Percentiles rank a stretch among this genome's conserved stretches.
Conservation (phyloP, 140 eudicot genomes). For the Stevia rebaudiana region DNA sequence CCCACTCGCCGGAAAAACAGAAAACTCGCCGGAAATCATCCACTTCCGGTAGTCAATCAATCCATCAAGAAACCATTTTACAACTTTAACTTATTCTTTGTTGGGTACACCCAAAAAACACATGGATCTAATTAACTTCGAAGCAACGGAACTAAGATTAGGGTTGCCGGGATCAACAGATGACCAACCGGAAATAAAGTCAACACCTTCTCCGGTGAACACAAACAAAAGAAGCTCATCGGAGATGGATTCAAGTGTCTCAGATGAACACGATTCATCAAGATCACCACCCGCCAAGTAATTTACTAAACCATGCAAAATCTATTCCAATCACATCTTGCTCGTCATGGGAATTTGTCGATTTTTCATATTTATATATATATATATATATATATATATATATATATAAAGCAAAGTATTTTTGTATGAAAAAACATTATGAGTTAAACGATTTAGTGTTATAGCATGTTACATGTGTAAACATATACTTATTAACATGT, state of each 20-base stretch:
- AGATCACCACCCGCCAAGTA: conserved; percentile 56
- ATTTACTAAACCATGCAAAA: conserved; percentile 33
- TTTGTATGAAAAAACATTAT: no score
- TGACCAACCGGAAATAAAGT: conserved; percentile 19
- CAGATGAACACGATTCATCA: conserved; percentile 21
- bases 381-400: no score
- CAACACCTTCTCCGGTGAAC: conserved; percentile 2
- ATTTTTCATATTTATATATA: no score
- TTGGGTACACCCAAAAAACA: conserved; percentile 6
- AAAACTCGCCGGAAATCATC: conserved; percentile 11
- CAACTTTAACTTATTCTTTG: background rate
- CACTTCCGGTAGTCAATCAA: background rate
- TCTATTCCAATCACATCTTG: no score
- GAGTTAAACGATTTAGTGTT: no score
- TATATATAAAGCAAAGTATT: no score
- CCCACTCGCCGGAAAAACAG: conserved; percentile 14
- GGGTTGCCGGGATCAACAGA: conserved; percentile 55
- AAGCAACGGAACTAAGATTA: conserved; percentile 58
- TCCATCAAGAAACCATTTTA: background rate
- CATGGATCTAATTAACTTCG: conserved; percentile 45
- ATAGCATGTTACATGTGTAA: no score
- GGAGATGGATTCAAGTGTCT: conserved; percentile 28
- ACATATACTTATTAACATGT: conserved; percentile 10
- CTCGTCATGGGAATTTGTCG: no score
- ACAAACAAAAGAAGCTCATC: conserved; percentile 43